Conservation (phyloP, 345 rosid species). For the Stellera chamaejasme region DNA sequence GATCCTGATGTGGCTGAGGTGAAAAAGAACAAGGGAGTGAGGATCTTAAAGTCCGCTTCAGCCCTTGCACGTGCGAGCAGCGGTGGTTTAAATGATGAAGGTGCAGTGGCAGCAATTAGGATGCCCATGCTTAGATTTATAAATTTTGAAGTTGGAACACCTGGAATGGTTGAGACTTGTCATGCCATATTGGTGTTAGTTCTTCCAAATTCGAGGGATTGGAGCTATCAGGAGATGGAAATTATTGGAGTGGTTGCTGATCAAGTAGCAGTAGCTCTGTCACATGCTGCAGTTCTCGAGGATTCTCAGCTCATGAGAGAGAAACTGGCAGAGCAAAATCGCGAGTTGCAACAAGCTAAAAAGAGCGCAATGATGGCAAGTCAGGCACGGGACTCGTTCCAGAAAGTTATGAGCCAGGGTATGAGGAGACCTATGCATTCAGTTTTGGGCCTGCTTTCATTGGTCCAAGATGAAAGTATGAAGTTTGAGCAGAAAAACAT, state of each 20-base stretch:
- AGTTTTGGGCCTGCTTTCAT: constrained; percentile 76
- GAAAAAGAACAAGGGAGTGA: constrained; percentile 53
- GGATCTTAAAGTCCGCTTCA: constrained; percentile 49
- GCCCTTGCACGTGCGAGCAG: constrained; percentile 64
- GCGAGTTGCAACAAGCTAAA: constrained; percentile 62
- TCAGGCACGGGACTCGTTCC: constrained; percentile 82
- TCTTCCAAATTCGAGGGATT: constrained; percentile 53
- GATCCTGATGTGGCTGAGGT: constrained; percentile 68
- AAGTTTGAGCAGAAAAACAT: constrained; percentile 56
- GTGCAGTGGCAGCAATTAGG: constrained; percentile 79
- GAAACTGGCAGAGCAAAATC: constrained; percentile 68
- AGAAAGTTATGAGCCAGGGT: constrained; percentile 94
- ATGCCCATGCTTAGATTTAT: constrained; percentile 88
- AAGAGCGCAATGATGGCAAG: constrained; percentile 95
- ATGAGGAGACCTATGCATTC: constrained; percentile 97
- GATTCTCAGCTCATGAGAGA: constrained; percentile 91
- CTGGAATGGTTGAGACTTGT: constrained; percentile 56
- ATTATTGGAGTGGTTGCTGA: constrained; percentile 96
- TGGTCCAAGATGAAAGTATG: constrained; percentile 55
- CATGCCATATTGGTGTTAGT: constrained; percentile 85
- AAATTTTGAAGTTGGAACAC: constrained; percentile 93
- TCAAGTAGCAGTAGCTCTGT: constrained; percentile 95
- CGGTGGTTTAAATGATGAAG: constrained; percentile 45
- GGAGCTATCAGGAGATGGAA: constrained; percentile 70
- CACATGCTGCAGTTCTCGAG: constrained; percentile 92